Percentiles rank a stretch among this genome's conserved stretches.
phyloP scores from a whole-genome alignment of 495 filamentous ascomycete genomes.

The Extremus antarcticus region DNA sequence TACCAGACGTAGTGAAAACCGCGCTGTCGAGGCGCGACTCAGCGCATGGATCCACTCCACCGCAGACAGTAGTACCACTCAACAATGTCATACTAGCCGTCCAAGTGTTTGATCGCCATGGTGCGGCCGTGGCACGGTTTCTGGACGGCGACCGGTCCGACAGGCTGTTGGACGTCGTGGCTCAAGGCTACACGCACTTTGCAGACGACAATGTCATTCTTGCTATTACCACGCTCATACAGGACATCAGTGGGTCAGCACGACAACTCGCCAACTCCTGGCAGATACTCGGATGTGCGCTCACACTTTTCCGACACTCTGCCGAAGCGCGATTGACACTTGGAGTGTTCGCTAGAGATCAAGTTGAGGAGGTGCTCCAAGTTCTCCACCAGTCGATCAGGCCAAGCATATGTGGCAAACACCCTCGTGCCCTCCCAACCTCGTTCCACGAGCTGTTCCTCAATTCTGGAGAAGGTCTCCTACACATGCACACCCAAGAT shows the following conservation, averaged over 20 bases:
- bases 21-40: conserved; percentile 4
- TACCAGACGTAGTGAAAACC: background rate
- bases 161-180: background rate
- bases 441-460: conserved; percentile 8
- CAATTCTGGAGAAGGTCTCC: background rate
- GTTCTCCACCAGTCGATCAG: conserved; percentile 5
- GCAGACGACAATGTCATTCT: background rate
- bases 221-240: background rate
- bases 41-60: background rate
- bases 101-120: background rate
- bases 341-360: background rate
- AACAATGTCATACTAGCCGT: background rate
- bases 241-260: background rate
- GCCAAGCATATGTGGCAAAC: conserved; percentile 14
- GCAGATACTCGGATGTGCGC: background rate
- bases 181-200: background rate
- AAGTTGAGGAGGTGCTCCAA: conserved; percentile 2
- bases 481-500: background rate
- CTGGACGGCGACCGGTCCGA: background rate
- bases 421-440: conserved; percentile 12
- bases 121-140: background rate
- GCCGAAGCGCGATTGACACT: background rate
- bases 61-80: background rate
- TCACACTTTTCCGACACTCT: background rate
- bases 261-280: conserved; percentile 8